These are phyloP conservation scores for Linanthus parryae DNA, from an alignment of 148 eudicot genomes.

Conservation along the genomic window DNA sequence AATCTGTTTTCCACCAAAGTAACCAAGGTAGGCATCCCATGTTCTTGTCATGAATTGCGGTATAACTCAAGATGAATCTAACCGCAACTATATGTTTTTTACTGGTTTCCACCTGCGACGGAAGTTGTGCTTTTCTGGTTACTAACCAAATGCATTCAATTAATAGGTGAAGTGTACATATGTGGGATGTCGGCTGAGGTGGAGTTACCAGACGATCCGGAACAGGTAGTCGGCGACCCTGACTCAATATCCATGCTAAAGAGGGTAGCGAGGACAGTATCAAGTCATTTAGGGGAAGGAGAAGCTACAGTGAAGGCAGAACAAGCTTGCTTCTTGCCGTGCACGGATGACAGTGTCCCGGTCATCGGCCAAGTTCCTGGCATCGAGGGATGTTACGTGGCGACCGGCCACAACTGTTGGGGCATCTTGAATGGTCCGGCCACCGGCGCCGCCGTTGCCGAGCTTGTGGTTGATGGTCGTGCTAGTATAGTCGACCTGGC, in stretches of 20 bases:
- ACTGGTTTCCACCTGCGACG: too few relatives aligned
- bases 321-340: slow-evolving; percentile 88
- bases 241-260: slow-evolving; percentile 65
- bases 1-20: too few relatives aligned
- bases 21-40: too few relatives aligned
- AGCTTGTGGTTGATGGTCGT: slow-evolving; percentile 73
- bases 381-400: slow-evolving; percentile 64
- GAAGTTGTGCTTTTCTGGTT: too few relatives aligned
- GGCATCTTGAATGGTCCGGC: slow-evolving; percentile 92
- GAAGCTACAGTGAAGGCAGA: slow-evolving; percentile 67
- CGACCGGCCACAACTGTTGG: slow-evolving; percentile 89
- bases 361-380: slow-evolving; percentile 78
- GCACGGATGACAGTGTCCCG: slow-evolving; percentile 66
- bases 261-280: slow-evolving; percentile 61
- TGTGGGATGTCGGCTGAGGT: slow-evolving; percentile 72
- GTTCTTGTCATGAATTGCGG: too few relatives aligned
- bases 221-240: slow-evolving; percentile 45
- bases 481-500: slow-evolving; percentile 55
- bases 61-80: too few relatives aligned
- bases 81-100: too few relatives aligned
- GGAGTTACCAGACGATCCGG: slow-evolving; percentile 75
- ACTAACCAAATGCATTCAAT: too few relatives aligned
- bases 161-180: slow-evolving; percentile 80
- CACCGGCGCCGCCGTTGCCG: slow-evolving; percentile 78
- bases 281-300: slow-evolving; percentile 58